Base-by-base conservation (phyloP, 371 early-diverging fungal species). In the Fennellomyces sp. region DNA sequence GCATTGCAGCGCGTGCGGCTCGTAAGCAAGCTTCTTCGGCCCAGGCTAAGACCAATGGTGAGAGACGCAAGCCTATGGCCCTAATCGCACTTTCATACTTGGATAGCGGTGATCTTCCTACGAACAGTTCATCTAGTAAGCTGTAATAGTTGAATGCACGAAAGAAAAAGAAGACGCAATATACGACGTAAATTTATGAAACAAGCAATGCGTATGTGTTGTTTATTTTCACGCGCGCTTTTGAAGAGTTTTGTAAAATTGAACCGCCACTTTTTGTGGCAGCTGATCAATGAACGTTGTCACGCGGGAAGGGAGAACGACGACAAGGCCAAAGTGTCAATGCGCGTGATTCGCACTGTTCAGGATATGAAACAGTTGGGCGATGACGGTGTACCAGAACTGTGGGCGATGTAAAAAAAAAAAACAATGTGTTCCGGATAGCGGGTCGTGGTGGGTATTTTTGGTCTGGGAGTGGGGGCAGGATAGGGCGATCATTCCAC, bases 11-110 rank as follows among this genome's bases (percentile, higher is more conserved):
- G 0, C 84, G 96, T 45, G 85, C 91, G 29, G 91, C 88, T 1
- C 80, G 87, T 49, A 89, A 90, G 58, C 95, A 96, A 72, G 94
- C 95, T 5, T 88, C 89, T 49, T 94, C 94, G 17, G 84, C 81
- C 5, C 70, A 86, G 60, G 94, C 91, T 19, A 68, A 78, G 64
- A 50, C 52, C 7, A 78, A 79, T 56, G 87, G 85, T 23, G 53
- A 61, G 12, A 27, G 68, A 38, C 73, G 75, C 39, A 65, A 64
- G 19, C 70, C 69, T 15, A 64, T 75, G 21, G 62, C 66, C n/a
- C 5, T 67, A 47, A 26, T 70, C 33, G 64, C 65, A 13, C 52
- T 75, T 15, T 64, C 63, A 56, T 73, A 75, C 35, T 62, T 72
- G 7, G 78, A 78, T 53, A 52, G 63, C 42, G 72, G 77, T 30